These are phyloP conservation scores for Leccinum uliginosum DNA, from an alignment of 768 basidiomycete species.

Conservation along the genomic window DNA sequence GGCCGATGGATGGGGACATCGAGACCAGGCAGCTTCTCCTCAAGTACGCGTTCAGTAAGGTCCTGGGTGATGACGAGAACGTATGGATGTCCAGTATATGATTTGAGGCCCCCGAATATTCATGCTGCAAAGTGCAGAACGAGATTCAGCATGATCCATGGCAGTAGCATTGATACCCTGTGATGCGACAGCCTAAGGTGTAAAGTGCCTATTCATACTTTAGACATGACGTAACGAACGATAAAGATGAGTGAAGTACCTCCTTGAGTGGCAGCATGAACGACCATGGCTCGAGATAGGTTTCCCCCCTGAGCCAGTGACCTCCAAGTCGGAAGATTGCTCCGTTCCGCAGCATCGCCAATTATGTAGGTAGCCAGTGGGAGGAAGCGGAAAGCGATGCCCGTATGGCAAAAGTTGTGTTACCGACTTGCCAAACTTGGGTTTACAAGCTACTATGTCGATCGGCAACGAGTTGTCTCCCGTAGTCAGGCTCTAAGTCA, in stretches of 20 bases:
- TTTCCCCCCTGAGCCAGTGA: slow-evolving; percentile 24
- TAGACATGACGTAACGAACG: slow-evolving; percentile 15
- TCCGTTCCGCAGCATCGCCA: neutral
- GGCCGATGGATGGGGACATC: slow-evolving; percentile 36
- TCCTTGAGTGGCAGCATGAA: slow-evolving; percentile 54
- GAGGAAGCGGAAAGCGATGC: neutral
- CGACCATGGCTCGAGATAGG: slow-evolving; percentile 40
- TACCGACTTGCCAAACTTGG: neutral
- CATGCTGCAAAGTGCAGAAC: slow-evolving; percentile 25
- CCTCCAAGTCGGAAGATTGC: neutral
- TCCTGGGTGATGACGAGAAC: slow-evolving; percentile 42
- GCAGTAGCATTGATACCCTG: slow-evolving; percentile 32
- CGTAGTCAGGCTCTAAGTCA: too few relatives aligned
- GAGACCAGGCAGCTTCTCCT: slow-evolving; percentile 28
- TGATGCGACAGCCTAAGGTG: slow-evolving; percentile 36
- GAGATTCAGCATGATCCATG: slow-evolving; percentile 30
- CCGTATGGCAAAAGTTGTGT: neutral
- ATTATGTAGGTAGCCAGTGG: neutral
- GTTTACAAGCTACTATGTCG: too few relatives aligned
- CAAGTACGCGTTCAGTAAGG: slow-evolving; percentile 40
- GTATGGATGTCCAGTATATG: slow-evolving; percentile 43
- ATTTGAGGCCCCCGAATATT: slow-evolving; percentile 33
- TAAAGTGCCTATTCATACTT: slow-evolving; percentile 43
- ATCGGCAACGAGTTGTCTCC: too few relatives aligned
- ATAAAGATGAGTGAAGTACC: slow-evolving; percentile 23